Evolutionary conservation across 495 filamentous ascomycete species (phyloP), one percentile per base, ranked within the genome.

Genomic region (Cercophora scortea): DNA sequence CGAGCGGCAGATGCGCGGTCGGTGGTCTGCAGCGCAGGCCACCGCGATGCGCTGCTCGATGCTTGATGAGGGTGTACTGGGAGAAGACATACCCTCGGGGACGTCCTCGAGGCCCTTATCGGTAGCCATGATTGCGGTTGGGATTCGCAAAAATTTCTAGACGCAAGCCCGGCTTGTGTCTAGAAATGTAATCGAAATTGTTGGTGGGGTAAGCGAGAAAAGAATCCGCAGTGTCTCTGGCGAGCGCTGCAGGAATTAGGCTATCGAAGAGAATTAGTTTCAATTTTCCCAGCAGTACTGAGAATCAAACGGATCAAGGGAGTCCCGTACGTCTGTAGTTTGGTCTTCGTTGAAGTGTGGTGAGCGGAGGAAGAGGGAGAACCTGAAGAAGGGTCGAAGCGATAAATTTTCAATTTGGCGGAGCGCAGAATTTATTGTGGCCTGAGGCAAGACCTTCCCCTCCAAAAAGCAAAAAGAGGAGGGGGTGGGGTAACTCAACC

Each of bases 21-120:
- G 36, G 36, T 38, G 2, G 5, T 10, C 17, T 32, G 8, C 38
- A 13, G 40, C 32, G 18, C 1, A 32, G 44, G 13, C 40, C 12
- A n/a, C 43, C 32, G 35, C 49, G 33, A 44, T 36, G 40, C 49
- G 32, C 38, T 32, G 16, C 46, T 17, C 32, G 17, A 19, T 1
- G 12, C n/a, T 40, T 13, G 38, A 33, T 15, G 12, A 35, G 41
- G 18, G 40, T 25, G 25, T 25, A 25, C 25, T 25, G 25, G 25
- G 25, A 8, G 41, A 57, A 74, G 84, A 65, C 85, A 65, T 81
- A 93, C 89, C 79, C 78, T 92, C 89, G 63, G 85, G 83, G 73
- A 96, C 82, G 67, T 96, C 91, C 81, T 96, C 91, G 75, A 96
- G 88, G 72, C 91, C 91, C 79, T 96, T 95, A 61, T 90, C 87